Evolutionary conservation across 805 yeast species (phyloP), one percentile per base, ranked within the genome.

Genomic region (Ogataea ramenticola): DNA sequence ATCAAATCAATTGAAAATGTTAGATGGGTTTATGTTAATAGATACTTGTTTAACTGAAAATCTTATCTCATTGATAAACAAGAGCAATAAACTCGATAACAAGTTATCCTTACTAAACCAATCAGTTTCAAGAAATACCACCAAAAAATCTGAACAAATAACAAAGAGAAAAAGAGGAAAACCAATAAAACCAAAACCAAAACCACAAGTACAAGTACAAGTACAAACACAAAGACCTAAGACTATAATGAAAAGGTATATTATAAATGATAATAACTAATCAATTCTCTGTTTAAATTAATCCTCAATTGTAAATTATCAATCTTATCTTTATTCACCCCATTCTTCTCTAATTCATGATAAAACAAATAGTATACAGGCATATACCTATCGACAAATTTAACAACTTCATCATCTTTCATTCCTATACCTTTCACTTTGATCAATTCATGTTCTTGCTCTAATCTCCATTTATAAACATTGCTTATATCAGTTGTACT

Each of bases 361-460:
- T 77, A 82, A 59, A 86, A 93, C 19, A 90, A 55, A 48, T 77
- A 74, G 54, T 91, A 91, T 32, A 83, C 76, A 1, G 96, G 96
- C 88, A 86, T 83, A 61, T 91, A 91, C 47, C 96, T 73, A 47
- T 82, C 78, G 11, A 91, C 82, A 67, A 93, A 93, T 17, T 49
- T 49, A 10, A 51, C 61, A 5, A 91, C 96, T 52, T 82, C 74
- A 1, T 57, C 70, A 51, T 86, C 93, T 2, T 82, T 63, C 98
- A 93, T 90, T 0, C 98, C 98, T 1, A 53, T 42, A 0, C 96
- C 96, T 21, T 61, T 68, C 10, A 48, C 42, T 16, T 44, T 42
- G 11, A 80, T 76, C 53, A 87, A 62, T 2, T 66, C 73, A 46
- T 81, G 82, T 54, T 88, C 96, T 57, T 81, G 87, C 57, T 88